These are phyloP conservation scores for Oxyria digyna DNA, from an alignment of 148 eudicot genomes.

Conservation along the genomic window DNA sequence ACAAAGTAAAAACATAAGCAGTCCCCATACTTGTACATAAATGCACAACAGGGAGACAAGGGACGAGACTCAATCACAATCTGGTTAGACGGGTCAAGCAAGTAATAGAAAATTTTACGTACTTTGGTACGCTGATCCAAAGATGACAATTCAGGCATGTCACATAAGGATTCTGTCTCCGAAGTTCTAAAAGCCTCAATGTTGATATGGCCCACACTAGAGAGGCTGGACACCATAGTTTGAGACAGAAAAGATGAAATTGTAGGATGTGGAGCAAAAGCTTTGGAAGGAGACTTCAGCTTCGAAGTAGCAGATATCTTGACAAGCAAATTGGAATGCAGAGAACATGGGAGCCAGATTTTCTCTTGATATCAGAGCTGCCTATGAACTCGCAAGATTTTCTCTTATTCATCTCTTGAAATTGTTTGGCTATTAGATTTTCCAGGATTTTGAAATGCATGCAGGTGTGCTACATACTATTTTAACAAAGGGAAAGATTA, in stretches of 20 bases:
- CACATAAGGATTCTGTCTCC: slow-evolving; percentile 26
- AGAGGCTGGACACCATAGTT: background rate
- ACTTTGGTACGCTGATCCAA: slow-evolving; percentile 63
- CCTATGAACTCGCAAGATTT: too few relatives aligned
- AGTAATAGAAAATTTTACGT: slow-evolving; percentile 16
- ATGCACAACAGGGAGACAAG: background rate
- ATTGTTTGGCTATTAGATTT: background rate
- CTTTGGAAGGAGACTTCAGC: background rate
- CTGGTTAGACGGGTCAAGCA: background rate
- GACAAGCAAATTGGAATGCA: background rate
- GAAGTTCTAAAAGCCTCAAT: slow-evolving; percentile 39
- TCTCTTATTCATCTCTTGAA: background rate
- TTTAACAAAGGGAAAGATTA: background rate
- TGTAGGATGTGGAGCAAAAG: background rate
- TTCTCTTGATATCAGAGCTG: background rate
- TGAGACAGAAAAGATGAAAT: background rate
- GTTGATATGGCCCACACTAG: slow-evolving; percentile 13
- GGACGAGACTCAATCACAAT: background rate
- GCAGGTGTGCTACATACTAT: background rate
- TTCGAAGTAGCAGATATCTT: background rate
- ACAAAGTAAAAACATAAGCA: background rate
- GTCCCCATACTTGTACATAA: background rate
- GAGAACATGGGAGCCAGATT: background rate
- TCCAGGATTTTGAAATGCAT: background rate
- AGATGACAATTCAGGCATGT: slow-evolving; percentile 34